These are phyloP conservation scores for Suillus subluteus DNA, from an alignment of 768 basidiomycete species.

Conservation along the genomic window DNA sequence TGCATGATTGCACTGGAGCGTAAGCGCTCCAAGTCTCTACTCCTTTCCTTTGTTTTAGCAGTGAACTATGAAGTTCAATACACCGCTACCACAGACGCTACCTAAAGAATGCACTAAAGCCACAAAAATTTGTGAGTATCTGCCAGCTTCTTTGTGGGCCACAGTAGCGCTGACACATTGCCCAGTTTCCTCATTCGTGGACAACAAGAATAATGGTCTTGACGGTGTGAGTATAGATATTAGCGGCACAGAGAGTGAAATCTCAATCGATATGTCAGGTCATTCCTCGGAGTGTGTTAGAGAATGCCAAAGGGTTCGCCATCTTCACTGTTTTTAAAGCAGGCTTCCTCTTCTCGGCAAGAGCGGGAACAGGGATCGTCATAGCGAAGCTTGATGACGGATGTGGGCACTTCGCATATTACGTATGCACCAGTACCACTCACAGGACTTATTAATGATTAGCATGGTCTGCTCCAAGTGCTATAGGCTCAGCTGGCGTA, in stretches of 20 bases:
- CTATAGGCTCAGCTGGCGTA: slow-evolving; percentile 90
- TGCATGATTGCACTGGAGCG: slow-evolving; percentile 10
- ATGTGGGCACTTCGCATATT: slow-evolving; percentile 50
- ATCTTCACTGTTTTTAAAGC: slow-evolving; percentile 87
- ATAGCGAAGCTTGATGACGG: slow-evolving; percentile 85
- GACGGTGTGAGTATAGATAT: slow-evolving; percentile 60
- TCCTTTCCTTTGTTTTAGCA: not conserved
- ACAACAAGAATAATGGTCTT: slow-evolving; percentile 77
- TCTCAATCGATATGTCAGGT: slow-evolving; percentile 38
- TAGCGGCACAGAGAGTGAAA: not conserved
- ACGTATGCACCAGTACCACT: slow-evolving; percentile 1
- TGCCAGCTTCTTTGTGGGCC: not conserved
- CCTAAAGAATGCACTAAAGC: slow-evolving; percentile 89
- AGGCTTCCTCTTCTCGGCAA: slow-evolving; percentile 68
- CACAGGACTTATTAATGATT: slow-evolving; percentile 5
- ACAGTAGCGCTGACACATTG: slow-evolving; percentile 10
- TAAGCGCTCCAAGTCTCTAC: not conserved
- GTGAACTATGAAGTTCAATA: slow-evolving; percentile 49
- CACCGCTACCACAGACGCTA: slow-evolving; percentile 56
- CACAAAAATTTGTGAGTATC: slow-evolving; percentile 75
- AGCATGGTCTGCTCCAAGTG: slow-evolving; percentile 95
- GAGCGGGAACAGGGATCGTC: slow-evolving; percentile 85
- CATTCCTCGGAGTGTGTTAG: slow-evolving; percentile 57
- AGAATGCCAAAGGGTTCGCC: slow-evolving; percentile 77
- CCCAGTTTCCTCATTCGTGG: slow-evolving; percentile 84